These are phyloP conservation scores for Tylopilus subfusipes DNA, from an alignment of 768 basidiomycete genomes.

Conservation along the genomic window DNA sequence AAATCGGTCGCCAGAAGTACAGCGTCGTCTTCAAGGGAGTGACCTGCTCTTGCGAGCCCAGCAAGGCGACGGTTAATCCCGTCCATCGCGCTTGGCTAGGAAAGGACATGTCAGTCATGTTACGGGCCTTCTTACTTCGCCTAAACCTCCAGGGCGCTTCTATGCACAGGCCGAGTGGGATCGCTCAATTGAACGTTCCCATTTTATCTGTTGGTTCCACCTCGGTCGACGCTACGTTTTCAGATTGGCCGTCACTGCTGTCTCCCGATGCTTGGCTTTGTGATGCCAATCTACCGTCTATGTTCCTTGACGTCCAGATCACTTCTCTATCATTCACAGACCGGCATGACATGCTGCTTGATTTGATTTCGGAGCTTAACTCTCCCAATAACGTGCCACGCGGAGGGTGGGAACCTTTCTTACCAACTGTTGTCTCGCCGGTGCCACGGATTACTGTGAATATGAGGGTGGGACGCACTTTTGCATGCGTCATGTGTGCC, in stretches of 20 bases:
- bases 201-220: constrained; percentile 35
- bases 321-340: constrained; percentile 50
- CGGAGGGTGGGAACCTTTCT: constrained; percentile 9
- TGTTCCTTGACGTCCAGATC: constrained; percentile 45
- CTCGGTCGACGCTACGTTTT: constrained; percentile 37
- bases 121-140: constrained; percentile 47
- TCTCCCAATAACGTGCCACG: constrained; percentile 12
- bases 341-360: constrained; percentile 48
- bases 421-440: constrained; percentile 33
- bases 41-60: constrained; percentile 41
- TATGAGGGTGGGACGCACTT: constrained; percentile 47
- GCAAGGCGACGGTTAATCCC: constrained; percentile 41
- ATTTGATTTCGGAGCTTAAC: constrained; percentile 28
- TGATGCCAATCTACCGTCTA: constrained; percentile 56
- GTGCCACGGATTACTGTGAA: constrained; percentile 52
- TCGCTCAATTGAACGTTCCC: constrained; percentile 25
- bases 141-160: constrained; percentile 41
- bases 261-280: constrained; percentile 28
- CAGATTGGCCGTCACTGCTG: constrained; percentile 63
- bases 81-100: constrained; percentile 58
- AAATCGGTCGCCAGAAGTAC: constrained; percentile 37
- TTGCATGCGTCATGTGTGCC: constrained; percentile 47
- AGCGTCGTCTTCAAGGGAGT: constrained; percentile 42
- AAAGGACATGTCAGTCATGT: constrained; percentile 31
- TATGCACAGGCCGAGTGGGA: constrained; percentile 42